These are phyloP conservation scores for Pleurotus cornucopiae DNA, from an alignment of 768 basidiomycete species.

Conservation along the genomic window DNA sequence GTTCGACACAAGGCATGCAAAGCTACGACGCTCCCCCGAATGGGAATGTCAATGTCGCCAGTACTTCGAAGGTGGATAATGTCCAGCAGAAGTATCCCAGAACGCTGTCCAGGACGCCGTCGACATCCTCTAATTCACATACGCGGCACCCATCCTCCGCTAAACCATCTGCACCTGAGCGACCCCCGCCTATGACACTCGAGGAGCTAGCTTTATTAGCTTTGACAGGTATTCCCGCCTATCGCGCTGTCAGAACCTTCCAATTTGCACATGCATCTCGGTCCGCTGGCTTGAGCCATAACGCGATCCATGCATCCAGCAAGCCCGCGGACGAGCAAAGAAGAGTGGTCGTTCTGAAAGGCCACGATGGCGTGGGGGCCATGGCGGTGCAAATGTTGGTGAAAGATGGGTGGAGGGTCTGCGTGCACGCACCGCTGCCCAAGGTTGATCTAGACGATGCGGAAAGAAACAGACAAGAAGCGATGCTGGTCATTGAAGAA, in stretches of 20 bases:
- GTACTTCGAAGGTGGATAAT: background rate
- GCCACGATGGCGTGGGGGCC: constrained; percentile 73
- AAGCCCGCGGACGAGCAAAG: constrained; percentile 12
- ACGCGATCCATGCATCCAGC: background rate
- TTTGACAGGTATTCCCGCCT: constrained; percentile 73
- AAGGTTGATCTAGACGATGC: constrained; percentile 21
- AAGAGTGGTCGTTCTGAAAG: constrained; percentile 58
- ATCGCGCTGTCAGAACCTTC: constrained; percentile 75
- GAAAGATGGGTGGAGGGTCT: constrained; percentile 65
- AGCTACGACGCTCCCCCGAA: background rate
- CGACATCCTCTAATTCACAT: background rate
- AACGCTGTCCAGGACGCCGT: constrained; percentile 5
- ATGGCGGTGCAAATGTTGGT: constrained; percentile 77
- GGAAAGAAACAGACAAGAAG: constrained; percentile 17
- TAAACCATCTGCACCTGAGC: background rate
- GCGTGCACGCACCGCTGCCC: constrained; percentile 54
- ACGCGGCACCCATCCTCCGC: constrained; percentile 5
- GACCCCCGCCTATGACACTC: constrained; percentile 30
- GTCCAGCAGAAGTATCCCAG: background rate
- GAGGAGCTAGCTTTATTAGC: constrained; percentile 82
- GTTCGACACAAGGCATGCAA: background rate
- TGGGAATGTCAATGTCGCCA: background rate
- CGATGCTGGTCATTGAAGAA: constrained; percentile 45
- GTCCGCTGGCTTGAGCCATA: background rate
- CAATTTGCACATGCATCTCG: constrained; percentile 38